Percentiles rank a stretch among this genome's conserved stretches.
Evolutionary conservation across 768 basidiomycete genomes (phyloP).

Genomic region (Tremella fuciformis): DNA sequence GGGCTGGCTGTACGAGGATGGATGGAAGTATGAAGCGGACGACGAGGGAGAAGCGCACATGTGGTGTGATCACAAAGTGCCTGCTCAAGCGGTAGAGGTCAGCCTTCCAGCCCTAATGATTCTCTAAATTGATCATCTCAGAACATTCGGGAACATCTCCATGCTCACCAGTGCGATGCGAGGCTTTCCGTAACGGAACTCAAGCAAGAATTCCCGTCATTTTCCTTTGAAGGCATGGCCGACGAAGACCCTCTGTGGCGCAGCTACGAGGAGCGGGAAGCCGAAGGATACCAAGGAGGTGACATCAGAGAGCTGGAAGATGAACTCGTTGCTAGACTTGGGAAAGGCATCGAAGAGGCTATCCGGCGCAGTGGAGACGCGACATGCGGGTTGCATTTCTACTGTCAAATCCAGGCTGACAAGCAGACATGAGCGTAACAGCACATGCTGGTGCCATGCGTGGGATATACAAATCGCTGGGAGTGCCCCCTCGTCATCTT

Average conservation of each 20-base stretch:
- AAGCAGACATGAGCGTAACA: slow-evolving; percentile 31
- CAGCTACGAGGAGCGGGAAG: slow-evolving; percentile 10
- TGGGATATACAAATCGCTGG: slow-evolving; percentile 24
- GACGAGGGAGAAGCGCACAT: slow-evolving; percentile 8
- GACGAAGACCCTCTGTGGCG: slow-evolving; percentile 24
- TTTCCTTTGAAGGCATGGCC: slow-evolving; percentile 17
- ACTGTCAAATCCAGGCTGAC: neutral
- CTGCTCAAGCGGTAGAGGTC: slow-evolving; percentile 29
- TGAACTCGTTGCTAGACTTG: slow-evolving; percentile 21
- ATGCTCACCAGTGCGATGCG: slow-evolving; percentile 26
- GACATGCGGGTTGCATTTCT: slow-evolving; percentile 23
- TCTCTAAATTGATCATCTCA: neutral
- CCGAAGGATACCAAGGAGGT: neutral
- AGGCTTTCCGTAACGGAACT: slow-evolving; percentile 12
- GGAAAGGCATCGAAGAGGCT: slow-evolving; percentile 21
- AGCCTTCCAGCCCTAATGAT: slow-evolving; percentile 4
- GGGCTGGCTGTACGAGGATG: slow-evolving; percentile 23
- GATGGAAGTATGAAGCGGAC: neutral
- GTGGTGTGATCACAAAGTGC: slow-evolving; percentile 19
- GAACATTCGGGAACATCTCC: slow-evolving; percentile 36
- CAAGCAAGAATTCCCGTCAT: slow-evolving; percentile 20
- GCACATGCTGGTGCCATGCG: slow-evolving; percentile 30
- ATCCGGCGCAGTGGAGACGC: slow-evolving; percentile 12
- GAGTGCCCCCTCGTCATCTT: slow-evolving; percentile 14
- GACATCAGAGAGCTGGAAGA: slow-evolving; percentile 28